Evolutionary conservation across 78 protist species (phyloP).

Genomic region (Dictyostelium brefeldianum): DNA sequence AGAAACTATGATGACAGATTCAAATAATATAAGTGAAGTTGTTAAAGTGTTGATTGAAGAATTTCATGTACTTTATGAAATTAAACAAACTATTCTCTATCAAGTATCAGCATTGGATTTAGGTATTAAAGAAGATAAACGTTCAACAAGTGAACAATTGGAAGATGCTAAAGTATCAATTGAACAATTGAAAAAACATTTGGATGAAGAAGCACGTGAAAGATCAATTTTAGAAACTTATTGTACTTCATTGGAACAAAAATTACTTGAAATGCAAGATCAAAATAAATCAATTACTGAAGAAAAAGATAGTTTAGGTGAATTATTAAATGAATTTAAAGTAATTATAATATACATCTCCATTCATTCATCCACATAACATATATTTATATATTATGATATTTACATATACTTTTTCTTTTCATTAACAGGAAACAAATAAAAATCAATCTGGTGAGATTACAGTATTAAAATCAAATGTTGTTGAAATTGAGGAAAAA

Average conservation of each 20-base stretch:
- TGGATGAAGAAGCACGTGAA: conserved; percentile 53
- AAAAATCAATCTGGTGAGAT: conserved; percentile 28
- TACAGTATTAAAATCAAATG: neutral
- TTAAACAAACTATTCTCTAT: conserved; percentile 46
- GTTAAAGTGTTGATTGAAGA: conserved; percentile 54
- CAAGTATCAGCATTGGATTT: conserved; percentile 9
- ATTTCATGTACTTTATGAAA: conserved; percentile 52
- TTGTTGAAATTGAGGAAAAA: neutral
- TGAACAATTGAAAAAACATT: conserved; percentile 44
- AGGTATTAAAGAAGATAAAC: conserved; percentile 51
- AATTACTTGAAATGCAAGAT: conserved; percentile 23
- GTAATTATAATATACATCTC: conserved; percentile 8
- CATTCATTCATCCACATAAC: neutral
- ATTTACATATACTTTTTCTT: neutral
- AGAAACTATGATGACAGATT: conserved; percentile 71
- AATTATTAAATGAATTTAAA: conserved; percentile 33
- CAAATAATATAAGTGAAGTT: conserved; percentile 43
- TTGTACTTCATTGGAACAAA: neutral
- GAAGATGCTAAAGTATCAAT: conserved; percentile 53
- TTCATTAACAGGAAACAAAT: conserved; percentile 21
- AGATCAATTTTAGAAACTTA: conserved; percentile 68
- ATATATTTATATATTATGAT: neutral
- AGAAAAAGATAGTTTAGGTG: conserved; percentile 57
- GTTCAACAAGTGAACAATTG: conserved; percentile 39
- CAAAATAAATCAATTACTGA: conserved; percentile 27